Evolutionary conservation across 257 asterid species (phyloP), one percentile per base, ranked within the genome.

Genomic region (Rauvolfia tetraphylla): DNA sequence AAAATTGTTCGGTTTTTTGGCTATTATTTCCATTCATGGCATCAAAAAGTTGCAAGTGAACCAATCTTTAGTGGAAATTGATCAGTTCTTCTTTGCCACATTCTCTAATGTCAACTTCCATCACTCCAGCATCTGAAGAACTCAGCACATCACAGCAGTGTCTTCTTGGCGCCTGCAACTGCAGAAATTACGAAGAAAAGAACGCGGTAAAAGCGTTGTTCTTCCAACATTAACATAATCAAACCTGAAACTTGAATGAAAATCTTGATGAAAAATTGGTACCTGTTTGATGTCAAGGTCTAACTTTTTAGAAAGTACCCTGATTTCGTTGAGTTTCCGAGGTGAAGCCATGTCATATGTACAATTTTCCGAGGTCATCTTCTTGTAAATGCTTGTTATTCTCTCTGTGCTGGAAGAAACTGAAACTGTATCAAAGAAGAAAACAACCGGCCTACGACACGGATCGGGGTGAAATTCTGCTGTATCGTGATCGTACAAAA

Each of bases 121-220:
- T 78, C 41, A 81, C 84, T 34, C 72, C 77, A 31, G 80, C 85
- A 2, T 79, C 82, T 9, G 89, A 76, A 44, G 90, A 81, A 54
- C 86, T 88, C 85, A 86, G 63, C 53, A 92, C 96, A 71, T 93
- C 96, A 62, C 98, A 93, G 27, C n/a, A 92, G 41, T 93, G 92
- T 82, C 98, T 88, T 83, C 98, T 76, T 10, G 96, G 94, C 36
- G 96, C 90, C 22, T 76, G 86, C 65, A 93, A 85, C 97, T 93
- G 86, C 58, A 53, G 0, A 51, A 66, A 5, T 76, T 34, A 14
- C 36, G n/a, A 49, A 65, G 15, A 10, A 73, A 41, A 51, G 59
- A n/a, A 39, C 12, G 22, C 1, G 2, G 22, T 66, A 4, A 57
- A 68, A 1, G 12, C 25, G n/a, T 36, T 27, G 0, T 22, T 14